phyloP scores from a whole-genome alignment of 2,329 filamentous ascomycete genomes.

The Nemania serpens region DNA sequence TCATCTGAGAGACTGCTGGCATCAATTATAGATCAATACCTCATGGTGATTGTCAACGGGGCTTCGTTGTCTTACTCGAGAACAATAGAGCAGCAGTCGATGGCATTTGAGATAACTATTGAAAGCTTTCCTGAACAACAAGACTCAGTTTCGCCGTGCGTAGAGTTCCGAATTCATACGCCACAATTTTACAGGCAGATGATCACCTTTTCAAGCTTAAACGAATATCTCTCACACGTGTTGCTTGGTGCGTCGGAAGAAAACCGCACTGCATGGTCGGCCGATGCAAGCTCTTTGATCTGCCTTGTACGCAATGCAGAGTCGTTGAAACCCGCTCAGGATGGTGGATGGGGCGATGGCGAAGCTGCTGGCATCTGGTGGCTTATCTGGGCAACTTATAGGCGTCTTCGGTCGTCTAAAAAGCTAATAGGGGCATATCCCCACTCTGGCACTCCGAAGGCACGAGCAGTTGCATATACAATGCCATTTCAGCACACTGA shows the following conservation, averaged over 20 bases:
- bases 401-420: background rate
- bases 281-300: background rate
- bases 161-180: background rate
- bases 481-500: background rate
- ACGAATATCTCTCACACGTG: background rate
- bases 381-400: no score
- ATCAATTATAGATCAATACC: background rate
- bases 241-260: background rate
- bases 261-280: background rate
- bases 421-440: background rate
- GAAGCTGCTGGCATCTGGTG: no score
- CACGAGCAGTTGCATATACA: background rate
- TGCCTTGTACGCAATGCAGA: background rate
- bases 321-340: background rate
- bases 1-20: background rate
- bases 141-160: no score
- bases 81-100: no score
- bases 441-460: background rate
- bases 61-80: background rate
- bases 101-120: no score
- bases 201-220: background rate
- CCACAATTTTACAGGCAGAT: background rate
- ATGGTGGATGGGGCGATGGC: no score
- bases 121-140: background rate
- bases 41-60: background rate